A percentile compares a stretch with the other conserved stretches of the same genome.
Evolutionary conservation across 2,329 filamentous ascomycete genomes (phyloP).

Genomic region (Pestalotiopsis sp.): DNA sequence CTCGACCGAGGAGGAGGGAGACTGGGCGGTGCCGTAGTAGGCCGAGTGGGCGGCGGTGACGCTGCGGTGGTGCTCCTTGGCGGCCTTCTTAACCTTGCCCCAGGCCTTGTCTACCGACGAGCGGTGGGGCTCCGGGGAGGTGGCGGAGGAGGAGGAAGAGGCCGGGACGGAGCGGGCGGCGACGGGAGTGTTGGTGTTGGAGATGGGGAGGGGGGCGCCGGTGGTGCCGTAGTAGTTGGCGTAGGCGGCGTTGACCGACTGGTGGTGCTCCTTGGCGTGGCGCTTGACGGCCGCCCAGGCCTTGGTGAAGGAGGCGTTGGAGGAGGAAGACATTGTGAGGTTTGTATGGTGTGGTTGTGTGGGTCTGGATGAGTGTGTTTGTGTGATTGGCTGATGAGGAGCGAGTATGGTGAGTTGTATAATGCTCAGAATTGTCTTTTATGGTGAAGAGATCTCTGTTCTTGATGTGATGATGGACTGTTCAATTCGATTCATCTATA

Average conservation of each 20-base stretch:
- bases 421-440: neutral
- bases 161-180: neutral
- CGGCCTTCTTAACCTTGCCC: constrained; percentile 13
- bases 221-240: constrained; percentile 13
- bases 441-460: neutral
- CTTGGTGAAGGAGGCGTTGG: constrained; percentile 2
- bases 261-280: constrained; percentile 17
- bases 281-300: constrained; percentile 15
- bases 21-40: constrained; percentile 8
- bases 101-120: constrained; percentile 9
- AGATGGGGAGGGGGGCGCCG: neutral
- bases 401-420: neutral
- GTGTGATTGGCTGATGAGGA: constrained; percentile 8
- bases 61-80: constrained; percentile 13
- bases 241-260: constrained; percentile 16
- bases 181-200: neutral
- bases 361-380: neutral
- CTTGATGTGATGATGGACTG: neutral
- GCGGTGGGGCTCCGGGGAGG: neutral
- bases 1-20: neutral
- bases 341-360: neutral
- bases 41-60: constrained; percentile 3
- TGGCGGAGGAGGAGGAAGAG: neutral
- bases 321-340: constrained; percentile 5
- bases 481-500: neutral